These are phyloP conservation scores for Biscogniauxia mediterranea DNA, from an alignment of 2,329 filamentous ascomycete genomes.

Conservation along the genomic window DNA sequence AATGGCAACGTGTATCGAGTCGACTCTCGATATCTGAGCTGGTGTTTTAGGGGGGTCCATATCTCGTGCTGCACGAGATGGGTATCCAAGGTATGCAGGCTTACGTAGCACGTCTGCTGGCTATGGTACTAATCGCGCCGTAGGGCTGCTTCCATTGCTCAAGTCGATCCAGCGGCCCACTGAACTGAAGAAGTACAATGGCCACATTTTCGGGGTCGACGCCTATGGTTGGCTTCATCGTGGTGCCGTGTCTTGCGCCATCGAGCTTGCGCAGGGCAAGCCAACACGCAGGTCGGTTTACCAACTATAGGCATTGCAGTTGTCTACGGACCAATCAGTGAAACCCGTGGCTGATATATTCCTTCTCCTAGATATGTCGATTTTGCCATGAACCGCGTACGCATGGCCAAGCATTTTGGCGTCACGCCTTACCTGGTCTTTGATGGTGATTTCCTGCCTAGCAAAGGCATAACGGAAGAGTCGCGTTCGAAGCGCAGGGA, in stretches of 20 bases:
- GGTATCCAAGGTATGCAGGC: slow-evolving; percentile 32
- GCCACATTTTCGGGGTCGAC: slow-evolving; percentile 90
- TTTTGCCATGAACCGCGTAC: slow-evolving; percentile 84
- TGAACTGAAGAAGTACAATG: slow-evolving; percentile 81
- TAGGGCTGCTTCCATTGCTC: slow-evolving; percentile 83
- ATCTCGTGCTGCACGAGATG: slow-evolving; percentile 19
- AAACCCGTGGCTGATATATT: slow-evolving; percentile 1
- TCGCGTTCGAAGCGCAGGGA: slow-evolving; percentile 73
- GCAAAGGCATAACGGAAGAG: slow-evolving; percentile 84
- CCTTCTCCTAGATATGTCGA: slow-evolving; percentile 71
- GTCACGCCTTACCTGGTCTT: slow-evolving; percentile 95
- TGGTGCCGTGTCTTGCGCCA: slow-evolving; percentile 83
- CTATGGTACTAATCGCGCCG: background rate
- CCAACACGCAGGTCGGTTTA: slow-evolving; percentile 76
- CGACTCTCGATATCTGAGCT: background rate
- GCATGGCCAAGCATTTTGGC: slow-evolving; percentile 91
- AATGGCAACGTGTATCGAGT: slow-evolving; percentile 10
- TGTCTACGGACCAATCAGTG: too few species aligned
- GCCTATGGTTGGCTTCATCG: slow-evolving; percentile 98
- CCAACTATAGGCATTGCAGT: background rate
- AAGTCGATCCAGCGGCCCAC: slow-evolving; percentile 94
- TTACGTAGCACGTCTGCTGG: background rate
- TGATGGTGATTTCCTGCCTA: slow-evolving; percentile 91
- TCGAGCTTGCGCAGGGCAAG: slow-evolving; percentile 84
- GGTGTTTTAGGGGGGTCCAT: slow-evolving; percentile 1